Base-by-base conservation (phyloP, 345 rosid species). In the Corymbia maculata region DNA sequence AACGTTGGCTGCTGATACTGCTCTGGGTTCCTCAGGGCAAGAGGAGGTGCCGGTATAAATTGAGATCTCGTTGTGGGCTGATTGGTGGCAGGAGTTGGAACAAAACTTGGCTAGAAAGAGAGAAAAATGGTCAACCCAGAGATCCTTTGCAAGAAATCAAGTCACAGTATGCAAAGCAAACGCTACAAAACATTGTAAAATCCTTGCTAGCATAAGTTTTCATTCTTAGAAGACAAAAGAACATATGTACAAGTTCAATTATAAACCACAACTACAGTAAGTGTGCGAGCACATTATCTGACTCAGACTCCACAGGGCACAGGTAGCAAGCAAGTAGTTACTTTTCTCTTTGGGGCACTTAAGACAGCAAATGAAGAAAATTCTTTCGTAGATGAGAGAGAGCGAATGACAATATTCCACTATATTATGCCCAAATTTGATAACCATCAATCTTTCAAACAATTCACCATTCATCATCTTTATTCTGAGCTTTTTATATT, bases 1-100 rank as follows among this genome's bases (percentile, higher is more conserved):
- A 93, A 89, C 64, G 95, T 93, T 79, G 94, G 95, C 91, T 95
- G 98, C 93, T 97, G 98, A 90, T 94, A 98, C 90, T 95, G 98
- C 85, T 93, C 98, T 45, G 95, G 96, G 89, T 95, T 96, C 92
- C 91, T 95, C 91, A 96, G 94, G 86, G 91, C 94, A 90, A 96
- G 92, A 89, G 95, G 95, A 91, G 95, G 93, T 66, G 98, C 93
- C 89, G 99, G 99, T 89, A 96, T 93, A 88, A 98, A 98, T 75
- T 75, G 84, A 28, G 98, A 90, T 93, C 96, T 96, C 51, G 93
- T 90, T 42, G 94, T 85, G 85, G 94, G 94, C 92, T 96, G 97
- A 87, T 92, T 85, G 91, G 89, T 88, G 75, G 86, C 93, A 57
- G 95, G 94, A 57, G 93, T 86, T 86, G 96, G 92, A 86, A 93